Percentiles rank a stretch among this genome's conserved stretches.
These are phyloP conservation scores for Bipolaris zeicola DNA, from an alignment of 2,329 filamentous ascomycete genomes.

Conservation along the genomic window DNA sequence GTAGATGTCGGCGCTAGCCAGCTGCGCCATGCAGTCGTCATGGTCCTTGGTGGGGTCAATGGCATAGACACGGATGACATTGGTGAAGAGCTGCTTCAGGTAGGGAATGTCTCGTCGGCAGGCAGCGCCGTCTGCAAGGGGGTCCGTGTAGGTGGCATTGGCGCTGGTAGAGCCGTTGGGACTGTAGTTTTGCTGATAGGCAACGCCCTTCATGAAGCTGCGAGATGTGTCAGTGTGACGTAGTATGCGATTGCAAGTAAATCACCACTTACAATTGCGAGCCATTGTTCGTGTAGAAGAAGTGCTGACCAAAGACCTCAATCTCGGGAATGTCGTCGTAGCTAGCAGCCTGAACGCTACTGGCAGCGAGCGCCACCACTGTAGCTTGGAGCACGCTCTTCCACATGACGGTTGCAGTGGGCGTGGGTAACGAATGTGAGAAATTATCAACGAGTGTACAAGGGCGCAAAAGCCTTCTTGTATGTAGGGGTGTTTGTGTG, in stretches of 20 bases:
- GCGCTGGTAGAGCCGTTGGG: conserved; percentile 31
- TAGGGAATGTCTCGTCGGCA: conserved; percentile 88
- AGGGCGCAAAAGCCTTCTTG: neutral
- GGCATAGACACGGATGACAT: conserved; percentile 89
- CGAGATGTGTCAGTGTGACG: conserved; percentile 10
- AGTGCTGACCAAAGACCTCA: conserved; percentile 70
- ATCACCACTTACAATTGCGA: conserved; percentile 62
- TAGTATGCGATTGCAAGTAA: neutral
- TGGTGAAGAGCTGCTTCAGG: conserved; percentile 79
- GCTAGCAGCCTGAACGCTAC: conserved; percentile 31
- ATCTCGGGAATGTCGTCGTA: conserved; percentile 41
- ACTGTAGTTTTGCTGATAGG: conserved; percentile 73
- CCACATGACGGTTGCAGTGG: conserved; percentile 13
- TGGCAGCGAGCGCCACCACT: conserved; percentile 20
- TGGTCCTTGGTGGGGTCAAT: conserved; percentile 82
- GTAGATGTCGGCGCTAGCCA: conserved; percentile 89
- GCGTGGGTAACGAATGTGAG: conserved; percentile 10
- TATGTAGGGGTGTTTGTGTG: neutral
- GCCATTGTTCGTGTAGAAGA: conserved; percentile 86
- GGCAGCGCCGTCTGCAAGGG: conserved; percentile 70
- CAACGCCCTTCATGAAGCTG: conserved; percentile 85
- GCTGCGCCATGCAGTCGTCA: conserved; percentile 79
- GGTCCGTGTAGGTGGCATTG: conserved; percentile 72
- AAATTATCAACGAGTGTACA: conserved; percentile 7
- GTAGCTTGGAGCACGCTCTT: conserved; percentile 20